Percentiles rank a stretch among this genome's conserved stretches.
phyloP scores from a whole-genome alignment of 148 eudicot species.

The Camellia sinensis region DNA sequence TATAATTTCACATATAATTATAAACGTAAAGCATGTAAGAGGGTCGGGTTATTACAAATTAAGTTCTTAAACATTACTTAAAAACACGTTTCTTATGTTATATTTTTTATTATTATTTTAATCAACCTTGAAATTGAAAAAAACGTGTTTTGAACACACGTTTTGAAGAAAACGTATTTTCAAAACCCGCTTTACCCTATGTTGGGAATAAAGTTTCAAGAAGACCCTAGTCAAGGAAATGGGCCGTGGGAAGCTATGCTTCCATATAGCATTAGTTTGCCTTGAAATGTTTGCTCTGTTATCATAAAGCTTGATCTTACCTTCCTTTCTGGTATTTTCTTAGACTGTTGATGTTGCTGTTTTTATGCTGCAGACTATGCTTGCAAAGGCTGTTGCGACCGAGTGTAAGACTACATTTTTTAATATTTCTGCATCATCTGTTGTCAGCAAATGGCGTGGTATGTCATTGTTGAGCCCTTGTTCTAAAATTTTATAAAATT shows the following conservation, averaged over 20 bases:
- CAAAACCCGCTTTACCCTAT: too few species aligned
- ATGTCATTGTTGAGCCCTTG: slow-evolving; percentile 23
- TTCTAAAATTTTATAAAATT: background rate
- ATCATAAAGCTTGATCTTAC: background rate
- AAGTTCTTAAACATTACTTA: too few species aligned
- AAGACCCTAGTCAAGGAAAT: too few species aligned
- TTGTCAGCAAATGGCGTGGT: slow-evolving; percentile 99
- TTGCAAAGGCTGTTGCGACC: slow-evolving; percentile 99
- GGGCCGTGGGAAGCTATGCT: background rate
- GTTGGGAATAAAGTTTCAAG: background rate
- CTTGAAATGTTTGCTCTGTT: background rate
- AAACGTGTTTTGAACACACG: too few species aligned
- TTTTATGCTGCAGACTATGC: slow-evolving; percentile 76
- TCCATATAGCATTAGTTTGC: background rate
- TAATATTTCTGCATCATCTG: slow-evolving; percentile 97
- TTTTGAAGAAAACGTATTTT: too few species aligned
- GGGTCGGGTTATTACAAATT: too few species aligned
- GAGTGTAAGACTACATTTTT: slow-evolving; percentile 98
- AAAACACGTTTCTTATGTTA: too few species aligned
- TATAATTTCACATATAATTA: too few species aligned
- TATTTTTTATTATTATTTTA: too few species aligned
- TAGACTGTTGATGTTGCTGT: background rate
- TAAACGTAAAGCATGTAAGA: too few species aligned
- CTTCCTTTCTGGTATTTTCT: background rate
- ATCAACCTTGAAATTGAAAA: too few species aligned